Percentiles rank a stretch among this genome's conserved stretches.
phyloP scores from a whole-genome alignment of 2,329 filamentous ascomycete species.

The Clonostachys sp. region DNA sequence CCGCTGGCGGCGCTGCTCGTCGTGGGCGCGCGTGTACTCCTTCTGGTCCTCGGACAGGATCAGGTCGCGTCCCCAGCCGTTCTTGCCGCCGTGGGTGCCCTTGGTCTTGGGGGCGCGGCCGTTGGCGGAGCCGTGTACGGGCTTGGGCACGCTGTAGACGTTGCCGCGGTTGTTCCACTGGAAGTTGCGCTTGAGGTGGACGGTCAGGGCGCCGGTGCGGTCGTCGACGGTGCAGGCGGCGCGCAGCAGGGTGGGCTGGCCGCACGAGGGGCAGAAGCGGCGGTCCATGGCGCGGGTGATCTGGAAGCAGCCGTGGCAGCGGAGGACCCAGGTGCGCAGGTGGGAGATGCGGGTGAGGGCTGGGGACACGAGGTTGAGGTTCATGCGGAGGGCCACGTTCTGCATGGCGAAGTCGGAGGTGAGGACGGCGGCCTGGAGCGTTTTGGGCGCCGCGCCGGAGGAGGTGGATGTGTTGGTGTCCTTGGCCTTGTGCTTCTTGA shows the following conservation, averaged over 20 bases:
- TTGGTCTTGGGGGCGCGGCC: conserved; percentile 57
- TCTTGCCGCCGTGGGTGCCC: conserved; percentile 64
- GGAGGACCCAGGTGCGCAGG: conserved; percentile 82
- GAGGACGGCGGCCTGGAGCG: conserved; percentile 83
- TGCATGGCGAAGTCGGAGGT: conserved; percentile 98
- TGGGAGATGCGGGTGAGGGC: conserved; percentile 75
- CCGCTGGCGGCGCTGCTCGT: conserved; percentile 60
- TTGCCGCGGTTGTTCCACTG: conserved; percentile 95
- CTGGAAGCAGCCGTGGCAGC: conserved; percentile 91
- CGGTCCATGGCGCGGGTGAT: conserved; percentile 78
- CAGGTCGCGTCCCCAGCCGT: conserved; percentile 79
- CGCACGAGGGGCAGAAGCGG: conserved; percentile 91
- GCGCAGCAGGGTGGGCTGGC: conserved; percentile 79
- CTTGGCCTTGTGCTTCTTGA: conserved; percentile 76
- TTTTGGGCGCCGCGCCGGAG: conserved; percentile 31
- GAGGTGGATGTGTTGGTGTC: conserved; percentile 45
- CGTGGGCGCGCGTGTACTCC: conserved; percentile 68
- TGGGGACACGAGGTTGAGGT: conserved; percentile 81
- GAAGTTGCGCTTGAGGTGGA: conserved; percentile 92
- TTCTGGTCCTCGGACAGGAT: conserved; percentile 95
- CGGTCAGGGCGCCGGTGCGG: conserved; percentile 67
- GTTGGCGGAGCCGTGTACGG: conserved; percentile 73
- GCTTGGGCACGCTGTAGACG: conserved; percentile 89
- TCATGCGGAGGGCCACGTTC: conserved; percentile 92
- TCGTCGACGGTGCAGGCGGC: conserved; percentile 81